Evolutionary conservation across 2,329 filamentous ascomycete species (phyloP), one percentile per base, ranked within the genome.

Genomic region (Davidsoniella eucalypti): DNA sequence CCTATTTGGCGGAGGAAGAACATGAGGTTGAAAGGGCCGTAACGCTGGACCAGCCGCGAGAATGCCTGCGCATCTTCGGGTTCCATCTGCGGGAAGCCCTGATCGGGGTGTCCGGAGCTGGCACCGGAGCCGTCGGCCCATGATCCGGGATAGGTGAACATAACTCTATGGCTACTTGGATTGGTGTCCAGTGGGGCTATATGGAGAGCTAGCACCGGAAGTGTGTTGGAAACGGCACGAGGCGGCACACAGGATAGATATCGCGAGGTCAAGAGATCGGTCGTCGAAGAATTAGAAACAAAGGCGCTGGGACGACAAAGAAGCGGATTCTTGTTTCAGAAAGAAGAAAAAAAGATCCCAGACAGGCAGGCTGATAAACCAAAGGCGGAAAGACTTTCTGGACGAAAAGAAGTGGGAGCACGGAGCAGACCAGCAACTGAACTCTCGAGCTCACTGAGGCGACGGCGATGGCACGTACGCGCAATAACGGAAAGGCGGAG

Each of bases 21-120:
- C 54, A 55, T 55, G 18, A 55, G 47, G 36, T 55, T 55, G 36
- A 55, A 44, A 5, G 54, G 54, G 21, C 54, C 54, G 33, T 55
- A 55, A 47, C 49, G 44, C 21, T 50, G 47, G 17, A 54, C 48
- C 33, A 55, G 51, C 23, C 51, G 51, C 5, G 41, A 42, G 33
- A 55, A 48, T 6, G 46, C 51, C 29, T 52, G 50, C 10, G 47
- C 36, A 44, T 55, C 54, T 37, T 55, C 54, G 10, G 45, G 44
- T 10, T 54, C 50, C 49, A 55, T 55, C 46, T 55, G 54, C n/a
- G 52, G 46, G 29, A 50, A 29, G 38, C 36, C 38, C 36, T 41
- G 42, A 29, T 50, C 48, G 7, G 40, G 40, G 9, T 52, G 41
- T 12, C 14, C 23, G 17, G 38, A 12, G 16, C 33, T 29, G n/a